Evolutionary conservation across 345 rosid genomes (phyloP).

Genomic region (Erysimum cheiranthoides): DNA sequence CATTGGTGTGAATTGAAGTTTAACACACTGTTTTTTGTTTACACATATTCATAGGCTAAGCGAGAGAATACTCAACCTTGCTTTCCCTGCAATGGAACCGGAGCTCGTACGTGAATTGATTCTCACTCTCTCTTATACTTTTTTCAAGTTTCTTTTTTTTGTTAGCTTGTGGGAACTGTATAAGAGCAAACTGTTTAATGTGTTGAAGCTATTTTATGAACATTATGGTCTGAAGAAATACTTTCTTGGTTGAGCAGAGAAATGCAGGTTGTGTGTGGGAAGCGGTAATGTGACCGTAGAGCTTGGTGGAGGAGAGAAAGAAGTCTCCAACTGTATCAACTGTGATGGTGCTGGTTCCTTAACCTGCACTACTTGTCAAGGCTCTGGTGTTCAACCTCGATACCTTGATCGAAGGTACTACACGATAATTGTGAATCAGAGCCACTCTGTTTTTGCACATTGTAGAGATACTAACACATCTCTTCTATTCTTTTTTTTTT

Average conservation of each 20-base stretch:
- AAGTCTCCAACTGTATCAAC: slow-evolving; percentile 78
- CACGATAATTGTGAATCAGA: neutral
- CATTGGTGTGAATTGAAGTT: neutral
- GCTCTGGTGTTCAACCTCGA: slow-evolving; percentile 94
- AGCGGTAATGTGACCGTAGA: slow-evolving; percentile 69
- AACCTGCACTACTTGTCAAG: slow-evolving; percentile 97
- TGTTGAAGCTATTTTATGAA: slow-evolving; percentile 1
- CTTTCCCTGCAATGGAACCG: slow-evolving; percentile 91
- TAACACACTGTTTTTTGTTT: neutral
- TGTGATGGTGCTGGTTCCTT: slow-evolving; percentile 85
- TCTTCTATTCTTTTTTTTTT: neutral
- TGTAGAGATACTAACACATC: neutral
- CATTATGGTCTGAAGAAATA: neutral
- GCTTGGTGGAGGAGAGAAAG: slow-evolving; percentile 81
- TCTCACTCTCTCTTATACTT: neutral
- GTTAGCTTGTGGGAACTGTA: neutral
- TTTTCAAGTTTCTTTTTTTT: slow-evolving; percentile 1
- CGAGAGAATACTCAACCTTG: slow-evolving; percentile 93
- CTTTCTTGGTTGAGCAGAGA: slow-evolving; percentile 55
- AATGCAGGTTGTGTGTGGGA: slow-evolving; percentile 87
- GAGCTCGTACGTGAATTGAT: slow-evolving; percentile 73
- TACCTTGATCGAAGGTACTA: slow-evolving; percentile 97
- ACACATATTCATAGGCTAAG: slow-evolving; percentile 57
- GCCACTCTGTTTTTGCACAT: neutral
- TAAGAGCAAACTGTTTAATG: neutral